Percentiles rank a stretch among this genome's conserved stretches.
These are phyloP conservation scores for Ballota nigra DNA, from an alignment of 257 asterid species.

Conservation along the genomic window DNA sequence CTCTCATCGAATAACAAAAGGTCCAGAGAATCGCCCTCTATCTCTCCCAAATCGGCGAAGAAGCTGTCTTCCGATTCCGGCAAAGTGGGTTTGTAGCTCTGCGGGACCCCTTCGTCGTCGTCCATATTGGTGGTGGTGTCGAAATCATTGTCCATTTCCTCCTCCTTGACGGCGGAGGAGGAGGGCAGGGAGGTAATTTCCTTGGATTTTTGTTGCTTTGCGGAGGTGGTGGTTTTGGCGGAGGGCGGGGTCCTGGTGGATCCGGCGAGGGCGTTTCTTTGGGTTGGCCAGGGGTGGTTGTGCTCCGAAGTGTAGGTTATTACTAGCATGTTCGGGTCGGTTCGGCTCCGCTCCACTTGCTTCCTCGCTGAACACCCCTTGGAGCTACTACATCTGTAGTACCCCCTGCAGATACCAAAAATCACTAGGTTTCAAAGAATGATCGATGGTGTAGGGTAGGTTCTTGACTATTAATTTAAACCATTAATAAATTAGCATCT, in stretches of 20 bases:
- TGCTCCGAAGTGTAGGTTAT: conserved; percentile 95
- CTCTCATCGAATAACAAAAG: conserved; percentile 45
- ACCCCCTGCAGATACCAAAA: conserved; percentile 61
- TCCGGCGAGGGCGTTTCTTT: conserved; percentile 89
- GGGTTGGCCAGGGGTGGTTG: conserved; percentile 98
- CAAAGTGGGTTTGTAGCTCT: conserved; percentile 57
- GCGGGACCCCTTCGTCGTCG: conserved; percentile 35
- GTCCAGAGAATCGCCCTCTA: conserved; percentile 61
- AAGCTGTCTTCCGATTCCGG: conserved; percentile 57
- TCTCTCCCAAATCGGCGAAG: conserved; percentile 75
- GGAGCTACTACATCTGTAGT: conserved; percentile 94
- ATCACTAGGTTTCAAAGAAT: background rate
- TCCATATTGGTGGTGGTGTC: conserved; percentile 21
- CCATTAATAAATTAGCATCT: background rate
- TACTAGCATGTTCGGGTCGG: conserved; percentile 89
- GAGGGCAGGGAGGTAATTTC: background rate
- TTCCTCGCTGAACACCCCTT: conserved; percentile 95
- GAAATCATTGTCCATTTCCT: conserved; percentile 27
- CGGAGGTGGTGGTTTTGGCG: conserved; percentile 25
- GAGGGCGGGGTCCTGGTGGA: conserved; percentile 65
- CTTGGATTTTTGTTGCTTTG: conserved; percentile 21
- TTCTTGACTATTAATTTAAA: no score
- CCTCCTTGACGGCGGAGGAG: conserved; percentile 45
- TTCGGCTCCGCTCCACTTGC: conserved; percentile 95
- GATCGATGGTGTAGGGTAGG: no score